Evolutionary conservation across 495 filamentous ascomycete genomes (phyloP), one percentile per base, ranked within the genome.

Genomic region (Terfezia boudieri): DNA sequence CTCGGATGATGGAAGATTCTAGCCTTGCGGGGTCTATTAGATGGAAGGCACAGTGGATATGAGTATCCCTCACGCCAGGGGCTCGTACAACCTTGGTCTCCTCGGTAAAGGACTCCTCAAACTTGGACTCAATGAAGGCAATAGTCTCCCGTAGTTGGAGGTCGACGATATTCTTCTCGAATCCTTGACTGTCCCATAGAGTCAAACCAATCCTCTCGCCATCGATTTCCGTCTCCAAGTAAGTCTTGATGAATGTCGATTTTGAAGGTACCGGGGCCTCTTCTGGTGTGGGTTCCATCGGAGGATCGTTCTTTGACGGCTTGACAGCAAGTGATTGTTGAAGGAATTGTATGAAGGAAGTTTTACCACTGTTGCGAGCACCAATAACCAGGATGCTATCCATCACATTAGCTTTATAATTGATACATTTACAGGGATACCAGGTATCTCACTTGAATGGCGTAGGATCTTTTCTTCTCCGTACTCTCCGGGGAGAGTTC

Each of bases 71-170:
- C 61, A 84, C 83, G 57, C 88, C 90, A 17, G 90, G 87, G 53
- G 88, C 84, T 59, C 90, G 82, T 51, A 94, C 71, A 37, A 98
- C 88, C 72, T 94, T 95, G 75, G 92, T 94, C 73, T 98, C 90
- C 69, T 98, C 90, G 37, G 79, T 81, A 66, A 96, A 88, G 0
- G 90, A 96, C 64, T 98, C 92, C 66, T 96, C 88, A 58, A 98
- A 98, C 67, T 96, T 98, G 68, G 82, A 88, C 70, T 98, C 90
- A 53, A 98, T 71, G 72, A 98, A 98, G 11, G 81, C 76, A 26
- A 83, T 80, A 68, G 94, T 86, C 58, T 88, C 85, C 53, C 88
- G 82, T 56, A 98, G 71, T 68, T 98, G 90, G 52, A 96, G 72
- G 67, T 95, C 90, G 49, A 92, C 86, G 26, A 94, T 76, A 66